A percentile compares a stretch with the other conserved stretches of the same genome.
phyloP scores from a whole-genome alignment of 805 yeast genomes.

The Zygosaccharomyces bisporus region DNA sequence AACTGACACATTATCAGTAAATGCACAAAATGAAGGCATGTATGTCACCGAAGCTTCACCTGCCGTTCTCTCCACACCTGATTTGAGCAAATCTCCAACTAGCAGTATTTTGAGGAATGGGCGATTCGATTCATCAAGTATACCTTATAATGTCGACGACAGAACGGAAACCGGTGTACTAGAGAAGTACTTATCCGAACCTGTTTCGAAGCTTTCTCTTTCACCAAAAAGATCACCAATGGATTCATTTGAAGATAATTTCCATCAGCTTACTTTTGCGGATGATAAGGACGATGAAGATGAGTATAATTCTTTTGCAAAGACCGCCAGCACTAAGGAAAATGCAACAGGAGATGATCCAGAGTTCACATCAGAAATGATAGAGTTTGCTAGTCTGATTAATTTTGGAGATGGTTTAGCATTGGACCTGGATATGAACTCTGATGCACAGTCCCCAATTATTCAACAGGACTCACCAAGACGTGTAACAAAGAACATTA shows the following conservation, averaged over 20 bases:
- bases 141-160: conserved; percentile 17
- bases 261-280: conserved; percentile 24
- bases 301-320: not conserved
- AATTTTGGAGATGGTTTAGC: conserved; percentile 45
- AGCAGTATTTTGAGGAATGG: conserved; percentile 38
- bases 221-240: conserved; percentile 19
- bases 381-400: conserved; percentile 45
- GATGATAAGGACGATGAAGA: conserved; percentile 18
- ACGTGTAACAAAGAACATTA: not conserved
- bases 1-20: conserved; percentile 36
- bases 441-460: not conserved
- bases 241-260: conserved; percentile 30
- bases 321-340: not conserved
- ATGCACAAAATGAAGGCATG: conserved; percentile 48
- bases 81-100: conserved; percentile 37
- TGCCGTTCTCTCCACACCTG: conserved; percentile 35
- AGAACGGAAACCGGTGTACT: conserved; percentile 1
- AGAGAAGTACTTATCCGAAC: conserved; percentile 2
- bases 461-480: not conserved
- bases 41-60: conserved; percentile 38
- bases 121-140: conserved; percentile 31
- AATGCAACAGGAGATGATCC: conserved; percentile 24
- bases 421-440: conserved; percentile 30
- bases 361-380: conserved; percentile 40
- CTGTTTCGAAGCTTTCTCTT: not conserved